Conservation (phyloP, 2,329 filamentous ascomycete genomes). For the Fusarium begoniae region DNA sequence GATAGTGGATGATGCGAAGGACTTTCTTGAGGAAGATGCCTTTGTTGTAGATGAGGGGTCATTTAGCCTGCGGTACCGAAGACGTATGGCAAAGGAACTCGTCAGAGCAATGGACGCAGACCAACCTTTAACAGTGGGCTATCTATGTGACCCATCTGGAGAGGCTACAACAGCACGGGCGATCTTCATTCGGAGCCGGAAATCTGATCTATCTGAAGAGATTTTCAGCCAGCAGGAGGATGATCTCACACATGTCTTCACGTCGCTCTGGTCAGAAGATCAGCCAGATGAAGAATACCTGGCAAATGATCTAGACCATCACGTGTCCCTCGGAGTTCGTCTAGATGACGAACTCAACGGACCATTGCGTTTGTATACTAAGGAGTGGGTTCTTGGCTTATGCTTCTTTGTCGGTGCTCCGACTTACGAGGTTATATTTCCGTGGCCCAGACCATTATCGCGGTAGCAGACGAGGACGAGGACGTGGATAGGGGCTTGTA, state of each 20-base stretch:
- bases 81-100: conserved; percentile 30
- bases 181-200: conserved; percentile 27
- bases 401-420: conserved; percentile 34
- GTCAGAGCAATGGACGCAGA: conserved; percentile 29
- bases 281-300: conserved; percentile 20
- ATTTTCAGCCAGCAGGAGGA: not conserved
- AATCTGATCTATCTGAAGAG: too few relatives aligned
- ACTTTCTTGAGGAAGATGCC: conserved; percentile 22
- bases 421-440: conserved; percentile 31
- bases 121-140: conserved; percentile 21
- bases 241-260: conserved; percentile 14
- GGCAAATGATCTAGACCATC: conserved; percentile 32
- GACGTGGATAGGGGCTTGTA: rapidly evolving
- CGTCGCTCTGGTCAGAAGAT: conserved; percentile 26
- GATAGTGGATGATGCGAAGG: not conserved
- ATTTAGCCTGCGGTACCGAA: conserved; percentile 26
- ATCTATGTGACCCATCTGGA: conserved; percentile 7
- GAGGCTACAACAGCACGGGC: conserved; percentile 5
- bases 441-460: conserved; percentile 24
- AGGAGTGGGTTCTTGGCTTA: conserved; percentile 35
- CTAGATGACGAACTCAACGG: too few relatives aligned
- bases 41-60: conserved; percentile 2
- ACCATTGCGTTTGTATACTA: conserved; percentile 25
- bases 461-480: rapidly evolving
- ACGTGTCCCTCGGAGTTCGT: conserved; percentile 40